phyloP scores from a whole-genome alignment of 768 basidiomycete genomes.

The Pisolithus tinctorius region DNA sequence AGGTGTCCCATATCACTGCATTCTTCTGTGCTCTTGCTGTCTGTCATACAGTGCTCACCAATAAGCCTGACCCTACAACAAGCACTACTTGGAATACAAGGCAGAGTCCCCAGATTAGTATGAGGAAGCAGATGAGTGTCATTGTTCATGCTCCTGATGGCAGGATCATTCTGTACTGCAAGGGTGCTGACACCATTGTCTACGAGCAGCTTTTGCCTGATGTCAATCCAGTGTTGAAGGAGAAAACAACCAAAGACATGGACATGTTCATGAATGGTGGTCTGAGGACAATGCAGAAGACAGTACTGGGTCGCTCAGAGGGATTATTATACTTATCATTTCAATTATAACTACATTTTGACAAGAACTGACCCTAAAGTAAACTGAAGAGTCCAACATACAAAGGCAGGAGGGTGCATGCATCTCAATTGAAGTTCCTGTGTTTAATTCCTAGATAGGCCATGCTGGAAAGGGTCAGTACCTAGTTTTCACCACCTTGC shows the following conservation, averaged over 20 bases:
- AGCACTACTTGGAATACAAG: slow-evolving; percentile 73
- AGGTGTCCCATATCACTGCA: slow-evolving; percentile 61
- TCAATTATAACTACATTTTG: too few species aligned
- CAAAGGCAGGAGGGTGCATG: too few species aligned
- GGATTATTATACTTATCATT: too few species aligned
- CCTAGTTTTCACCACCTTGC: too few species aligned
- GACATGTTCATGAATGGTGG: slow-evolving; percentile 92
- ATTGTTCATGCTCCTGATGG: slow-evolving; percentile 83
- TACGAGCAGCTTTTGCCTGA: slow-evolving; percentile 76
- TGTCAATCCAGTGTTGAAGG: slow-evolving; percentile 69
- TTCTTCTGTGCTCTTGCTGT: slow-evolving; percentile 96
- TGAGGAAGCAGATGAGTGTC: slow-evolving; percentile 94
- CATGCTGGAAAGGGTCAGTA: too few species aligned
- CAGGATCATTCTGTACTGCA: slow-evolving; percentile 81
- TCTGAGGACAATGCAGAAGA: slow-evolving; percentile 51
- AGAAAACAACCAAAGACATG: slow-evolving; percentile 79
- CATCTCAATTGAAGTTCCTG: too few species aligned
- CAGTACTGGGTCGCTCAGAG: too few species aligned
- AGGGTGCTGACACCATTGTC: slow-evolving; percentile 94
- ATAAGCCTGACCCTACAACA: slow-evolving; percentile 55
- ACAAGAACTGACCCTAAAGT: too few species aligned
- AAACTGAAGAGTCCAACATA: too few species aligned
- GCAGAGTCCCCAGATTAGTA: slow-evolving; percentile 90
- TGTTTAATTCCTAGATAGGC: too few species aligned
- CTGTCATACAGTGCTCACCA: slow-evolving; percentile 88